Evolutionary conservation across 768 basidiomycete genomes (phyloP).

Genomic region (Dioszegia hungarica): DNA sequence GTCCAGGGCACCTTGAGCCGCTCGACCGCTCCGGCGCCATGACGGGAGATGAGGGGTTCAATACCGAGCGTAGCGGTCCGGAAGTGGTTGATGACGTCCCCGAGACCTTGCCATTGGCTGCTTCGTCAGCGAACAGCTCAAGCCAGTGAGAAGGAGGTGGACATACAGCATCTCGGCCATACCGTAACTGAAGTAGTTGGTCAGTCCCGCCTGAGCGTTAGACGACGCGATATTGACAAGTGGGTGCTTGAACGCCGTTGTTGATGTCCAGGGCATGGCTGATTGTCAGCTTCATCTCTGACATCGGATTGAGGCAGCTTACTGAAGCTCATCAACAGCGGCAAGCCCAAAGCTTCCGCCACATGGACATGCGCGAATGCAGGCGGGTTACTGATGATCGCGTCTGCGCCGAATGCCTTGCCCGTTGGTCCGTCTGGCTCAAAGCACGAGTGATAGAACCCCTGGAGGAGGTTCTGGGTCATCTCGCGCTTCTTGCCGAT

Average conservation of each 20-base stretch:
- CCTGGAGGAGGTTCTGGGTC: constrained; percentile 61
- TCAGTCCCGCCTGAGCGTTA: constrained; percentile 57
- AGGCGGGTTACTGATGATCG: constrained; percentile 65
- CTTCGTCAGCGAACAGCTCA: neutral
- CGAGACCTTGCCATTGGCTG: constrained; percentile 51
- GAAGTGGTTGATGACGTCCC: constrained; percentile 60
- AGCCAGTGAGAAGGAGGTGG: too few relatives aligned
- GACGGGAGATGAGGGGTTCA: constrained; percentile 53
- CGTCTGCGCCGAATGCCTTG: constrained; percentile 58
- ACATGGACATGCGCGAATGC: constrained; percentile 64
- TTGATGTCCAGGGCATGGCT: constrained; percentile 69
- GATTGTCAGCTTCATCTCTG: constrained; percentile 10
- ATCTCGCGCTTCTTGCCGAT: constrained; percentile 59
- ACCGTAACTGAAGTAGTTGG: constrained; percentile 60
- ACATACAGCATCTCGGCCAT: constrained; percentile 61
- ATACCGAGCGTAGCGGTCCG: constrained; percentile 56
- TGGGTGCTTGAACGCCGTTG: constrained; percentile 60
- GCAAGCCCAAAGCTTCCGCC: constrained; percentile 62
- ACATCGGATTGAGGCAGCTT: constrained; percentile 5
- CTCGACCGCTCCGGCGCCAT: constrained; percentile 58
- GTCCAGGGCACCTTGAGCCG: constrained; percentile 61
- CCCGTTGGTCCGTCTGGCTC: constrained; percentile 54
- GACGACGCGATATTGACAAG: constrained; percentile 59
- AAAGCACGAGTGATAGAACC: constrained; percentile 59
- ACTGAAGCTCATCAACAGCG: constrained; percentile 58